Evolutionary conservation across 768 basidiomycete species (phyloP).

Genomic region (Phanerochaete carnosa): DNA sequence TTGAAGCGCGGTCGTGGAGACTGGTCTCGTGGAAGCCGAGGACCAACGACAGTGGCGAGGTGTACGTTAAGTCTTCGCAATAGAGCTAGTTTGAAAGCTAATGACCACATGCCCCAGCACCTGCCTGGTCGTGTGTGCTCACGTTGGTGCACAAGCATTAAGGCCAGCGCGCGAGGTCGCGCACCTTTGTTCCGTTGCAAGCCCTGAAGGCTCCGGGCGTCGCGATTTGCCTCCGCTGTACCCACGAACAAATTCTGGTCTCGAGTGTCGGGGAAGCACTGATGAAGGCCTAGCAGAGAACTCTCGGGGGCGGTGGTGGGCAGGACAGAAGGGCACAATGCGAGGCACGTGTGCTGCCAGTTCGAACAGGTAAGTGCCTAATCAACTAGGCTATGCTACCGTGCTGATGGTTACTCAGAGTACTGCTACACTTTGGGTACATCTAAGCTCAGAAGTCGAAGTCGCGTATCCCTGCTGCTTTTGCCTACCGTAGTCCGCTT

Average conservation of each 20-base stretch:
- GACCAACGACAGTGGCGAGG: conserved; percentile 66
- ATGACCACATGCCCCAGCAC: conserved; percentile 53
- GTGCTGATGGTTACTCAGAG: conserved; percentile 53
- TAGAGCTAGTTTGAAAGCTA: neutral
- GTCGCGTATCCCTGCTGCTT: conserved; percentile 90
- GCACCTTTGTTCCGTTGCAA: conserved; percentile 82
- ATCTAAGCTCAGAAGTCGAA: conserved; percentile 85
- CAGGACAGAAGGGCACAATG: conserved; percentile 53
- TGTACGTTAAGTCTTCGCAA: conserved; percentile 45
- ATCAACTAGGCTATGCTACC: neutral
- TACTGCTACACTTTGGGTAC: conserved; percentile 84
- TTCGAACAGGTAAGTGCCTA: conserved; percentile 75
- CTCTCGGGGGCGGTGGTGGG: conserved; percentile 73
- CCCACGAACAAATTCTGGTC: conserved; percentile 92
- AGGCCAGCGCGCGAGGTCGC: conserved; percentile 82
- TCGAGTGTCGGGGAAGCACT: conserved; percentile 89
- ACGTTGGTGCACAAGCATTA: conserved; percentile 89
- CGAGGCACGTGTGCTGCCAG: conserved; percentile 85
- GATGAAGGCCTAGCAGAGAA: conserved; percentile 78
- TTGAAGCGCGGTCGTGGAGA: conserved; percentile 87
- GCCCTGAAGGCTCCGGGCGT: conserved; percentile 93
- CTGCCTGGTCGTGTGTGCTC: conserved; percentile 90
- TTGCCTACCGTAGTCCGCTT: conserved; percentile 90
- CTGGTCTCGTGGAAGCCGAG: conserved; percentile 72
- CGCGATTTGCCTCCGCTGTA: conserved; percentile 87